Evolutionary conservation across 1,284 basidiomycete species (phyloP).

Genomic region (Taiwanofungus camphoratus): DNA sequence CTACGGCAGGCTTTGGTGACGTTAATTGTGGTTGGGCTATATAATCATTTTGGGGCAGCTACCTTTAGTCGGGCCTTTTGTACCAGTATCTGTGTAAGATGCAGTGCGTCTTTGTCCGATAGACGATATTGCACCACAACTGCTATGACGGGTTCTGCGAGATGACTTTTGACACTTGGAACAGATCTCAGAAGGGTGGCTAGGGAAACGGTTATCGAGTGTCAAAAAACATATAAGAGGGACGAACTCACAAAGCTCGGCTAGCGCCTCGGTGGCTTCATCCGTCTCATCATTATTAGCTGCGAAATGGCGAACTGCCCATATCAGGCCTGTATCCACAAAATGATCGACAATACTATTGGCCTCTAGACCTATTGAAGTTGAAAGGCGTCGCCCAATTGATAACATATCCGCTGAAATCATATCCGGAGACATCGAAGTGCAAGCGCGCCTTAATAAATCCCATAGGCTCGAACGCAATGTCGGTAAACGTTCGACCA

Average conservation of each 20-base stretch:
- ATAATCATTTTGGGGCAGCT: slow-evolving; percentile 11
- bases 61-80: slow-evolving; percentile 55
- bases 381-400: slow-evolving; percentile 1
- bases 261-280: background rate
- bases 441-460: slow-evolving; percentile 10
- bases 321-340: slow-evolving; percentile 41
- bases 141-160: slow-evolving; percentile 72
- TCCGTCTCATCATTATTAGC: slow-evolving; percentile 22
- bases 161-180: slow-evolving; percentile 44
- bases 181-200: slow-evolving; percentile 27
- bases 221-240: background rate
- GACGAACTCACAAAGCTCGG: slow-evolving; percentile 38
- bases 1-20: slow-evolving; percentile 42
- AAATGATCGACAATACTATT: slow-evolving; percentile 27
- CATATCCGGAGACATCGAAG: slow-evolving; percentile 8
- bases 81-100: slow-evolving; percentile 44
- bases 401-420: slow-evolving; percentile 12
- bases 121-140: slow-evolving; percentile 61
- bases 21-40: no score
- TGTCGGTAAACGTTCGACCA: slow-evolving; percentile 12
- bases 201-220: slow-evolving; percentile 11
- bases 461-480: slow-evolving; percentile 13
- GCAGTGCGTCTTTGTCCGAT: slow-evolving; percentile 36
- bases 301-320: slow-evolving; percentile 41
- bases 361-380: slow-evolving; percentile 4